Evolutionary conservation across 2,329 filamentous ascomycete genomes (phyloP).

Genomic region (Monascus ruber): DNA sequence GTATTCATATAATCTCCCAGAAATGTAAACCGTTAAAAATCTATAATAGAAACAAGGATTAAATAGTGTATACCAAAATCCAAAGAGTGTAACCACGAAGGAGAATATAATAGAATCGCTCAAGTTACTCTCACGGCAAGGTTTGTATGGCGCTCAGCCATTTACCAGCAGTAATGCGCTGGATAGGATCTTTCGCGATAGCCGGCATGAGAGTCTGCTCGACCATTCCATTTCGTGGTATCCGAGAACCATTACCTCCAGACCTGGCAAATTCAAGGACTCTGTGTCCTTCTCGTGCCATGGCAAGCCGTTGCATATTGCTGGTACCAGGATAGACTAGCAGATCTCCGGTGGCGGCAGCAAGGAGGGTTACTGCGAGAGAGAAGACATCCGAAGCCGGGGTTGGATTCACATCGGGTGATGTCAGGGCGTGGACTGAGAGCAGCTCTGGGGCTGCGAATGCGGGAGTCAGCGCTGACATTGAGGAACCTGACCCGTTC

Average conservation of each 20-base stretch:
- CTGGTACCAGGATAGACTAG: slow-evolving; percentile 30
- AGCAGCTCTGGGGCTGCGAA: slow-evolving; percentile 37
- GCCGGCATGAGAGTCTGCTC: slow-evolving; percentile 28
- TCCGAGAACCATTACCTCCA: slow-evolving; percentile 24
- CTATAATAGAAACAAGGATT: no score
- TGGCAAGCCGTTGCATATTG: slow-evolving; percentile 30
- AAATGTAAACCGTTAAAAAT: no score
- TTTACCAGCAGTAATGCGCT: slow-evolving; percentile 18
- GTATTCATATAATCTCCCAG: no score
- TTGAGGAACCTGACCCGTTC: slow-evolving; percentile 9
- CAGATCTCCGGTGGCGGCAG: slow-evolving; percentile 35
- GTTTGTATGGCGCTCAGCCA: slow-evolving; percentile 13
- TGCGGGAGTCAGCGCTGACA: slow-evolving; percentile 33
- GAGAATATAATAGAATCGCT: no score
- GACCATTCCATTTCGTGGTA: slow-evolving; percentile 31
- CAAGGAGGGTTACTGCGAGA: slow-evolving; percentile 34
- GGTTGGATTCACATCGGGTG: slow-evolving; percentile 22
- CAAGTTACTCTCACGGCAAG: no score
- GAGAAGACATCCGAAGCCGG: slow-evolving; percentile 36
- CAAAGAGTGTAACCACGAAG: no score
- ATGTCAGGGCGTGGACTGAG: slow-evolving; percentile 22
- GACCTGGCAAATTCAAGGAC: slow-evolving; percentile 31
- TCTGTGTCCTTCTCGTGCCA: slow-evolving; percentile 33
- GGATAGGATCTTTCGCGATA: slow-evolving; percentile 25
- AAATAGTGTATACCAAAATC: no score